phyloP scores from a whole-genome alignment of 108 stramenopile species.

The Hondaea fermentalgiana region DNA sequence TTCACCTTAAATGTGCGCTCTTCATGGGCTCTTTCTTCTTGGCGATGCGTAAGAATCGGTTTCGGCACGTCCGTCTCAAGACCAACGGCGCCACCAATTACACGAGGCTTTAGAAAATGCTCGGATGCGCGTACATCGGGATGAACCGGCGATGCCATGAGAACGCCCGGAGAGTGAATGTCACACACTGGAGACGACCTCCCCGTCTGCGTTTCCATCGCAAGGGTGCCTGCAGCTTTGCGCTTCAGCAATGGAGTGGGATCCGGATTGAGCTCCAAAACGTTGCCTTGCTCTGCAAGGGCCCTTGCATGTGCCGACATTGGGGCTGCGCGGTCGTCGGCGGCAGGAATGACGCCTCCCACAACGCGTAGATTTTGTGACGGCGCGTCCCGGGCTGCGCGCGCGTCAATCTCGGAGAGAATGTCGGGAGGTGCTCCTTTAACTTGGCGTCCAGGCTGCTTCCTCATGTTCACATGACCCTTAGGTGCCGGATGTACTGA shows the following conservation, averaged over 20 bases:
- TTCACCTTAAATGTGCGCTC: too few relatives aligned
- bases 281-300: background rate
- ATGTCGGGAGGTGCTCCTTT: background rate
- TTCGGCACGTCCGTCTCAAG: background rate
- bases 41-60: background rate
- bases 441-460: background rate
- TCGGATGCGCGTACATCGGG: background rate
- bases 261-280: background rate
- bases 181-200: background rate
- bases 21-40: too few relatives aligned
- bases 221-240: background rate
- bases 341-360: background rate
- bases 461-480: background rate
- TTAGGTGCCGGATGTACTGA: background rate
- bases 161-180: background rate
- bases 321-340: background rate
- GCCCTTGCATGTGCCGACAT: background rate
- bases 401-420: background rate
- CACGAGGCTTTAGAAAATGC: background rate
- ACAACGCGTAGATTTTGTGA: background rate
- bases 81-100: background rate
- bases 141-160: background rate
- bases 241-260: background rate
- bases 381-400: background rate
- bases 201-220: background rate